Evolutionary conservation across 1,284 basidiomycete genomes (phyloP).

Genomic region (Ceratobasidium sp.): DNA sequence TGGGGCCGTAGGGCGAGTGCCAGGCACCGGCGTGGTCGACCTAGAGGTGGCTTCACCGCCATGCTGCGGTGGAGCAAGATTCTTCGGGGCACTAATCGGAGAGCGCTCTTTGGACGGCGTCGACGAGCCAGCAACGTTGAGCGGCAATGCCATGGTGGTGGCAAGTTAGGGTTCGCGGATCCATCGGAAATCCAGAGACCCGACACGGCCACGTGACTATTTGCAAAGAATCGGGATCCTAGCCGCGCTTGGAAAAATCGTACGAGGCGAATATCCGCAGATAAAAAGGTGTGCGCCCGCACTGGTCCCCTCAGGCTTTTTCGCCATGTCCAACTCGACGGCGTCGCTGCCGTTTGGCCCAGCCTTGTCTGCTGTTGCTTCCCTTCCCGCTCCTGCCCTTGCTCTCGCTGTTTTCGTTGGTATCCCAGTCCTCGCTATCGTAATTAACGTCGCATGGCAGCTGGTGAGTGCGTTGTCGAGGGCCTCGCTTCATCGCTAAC

Average conservation of each 20-base stretch:
- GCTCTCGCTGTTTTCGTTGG: slow-evolving; percentile 40
- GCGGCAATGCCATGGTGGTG: slow-evolving; percentile 43
- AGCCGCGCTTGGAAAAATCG: slow-evolving; percentile 43
- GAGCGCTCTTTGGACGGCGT: slow-evolving; percentile 43
- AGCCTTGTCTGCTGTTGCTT: neutral
- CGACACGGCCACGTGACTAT: slow-evolving; percentile 41
- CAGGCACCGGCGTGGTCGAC: slow-evolving; percentile 32
- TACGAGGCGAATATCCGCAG: slow-evolving; percentile 25
- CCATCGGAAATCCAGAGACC: neutral
- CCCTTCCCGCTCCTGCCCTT: slow-evolving; percentile 21
- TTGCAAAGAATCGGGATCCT: neutral
- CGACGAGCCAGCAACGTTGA: slow-evolving; percentile 37
- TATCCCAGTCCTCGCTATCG: slow-evolving; percentile 57
- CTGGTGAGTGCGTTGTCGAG: slow-evolving; percentile 61
- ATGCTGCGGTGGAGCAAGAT: slow-evolving; percentile 11
- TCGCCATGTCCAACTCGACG: slow-evolving; percentile 42
- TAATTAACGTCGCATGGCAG: slow-evolving; percentile 73
- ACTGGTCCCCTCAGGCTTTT: slow-evolving; percentile 5
- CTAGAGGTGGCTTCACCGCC: slow-evolving; percentile 12
- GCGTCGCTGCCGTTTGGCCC: slow-evolving; percentile 20
- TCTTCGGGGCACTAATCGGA: slow-evolving; percentile 35
- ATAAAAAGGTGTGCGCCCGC: neutral
- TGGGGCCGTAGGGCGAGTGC: slow-evolving; percentile 16
- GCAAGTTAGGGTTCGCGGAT: neutral
- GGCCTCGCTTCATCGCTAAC: neutral